phyloP scores from a whole-genome alignment of 192 early-diverging fungal species.

The Gaertneriomyces sp. region DNA sequence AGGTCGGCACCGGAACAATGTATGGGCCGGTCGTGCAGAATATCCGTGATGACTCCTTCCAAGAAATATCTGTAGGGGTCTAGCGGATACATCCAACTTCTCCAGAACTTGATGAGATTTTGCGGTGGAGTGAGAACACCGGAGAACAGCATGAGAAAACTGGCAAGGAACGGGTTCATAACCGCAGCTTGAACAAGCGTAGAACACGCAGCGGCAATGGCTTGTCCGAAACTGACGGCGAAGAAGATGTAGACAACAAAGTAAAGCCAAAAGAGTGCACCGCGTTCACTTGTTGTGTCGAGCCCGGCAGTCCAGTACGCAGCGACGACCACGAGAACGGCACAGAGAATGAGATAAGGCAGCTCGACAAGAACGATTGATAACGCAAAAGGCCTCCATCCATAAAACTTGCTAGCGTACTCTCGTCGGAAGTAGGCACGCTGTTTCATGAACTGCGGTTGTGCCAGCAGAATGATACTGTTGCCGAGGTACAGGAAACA shows the following conservation, averaged over 20 bases:
- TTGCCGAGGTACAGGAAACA: slow-evolving; percentile 51
- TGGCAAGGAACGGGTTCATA: slow-evolving; percentile 59
- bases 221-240: slow-evolving; percentile 56
- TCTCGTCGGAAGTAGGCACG: slow-evolving; percentile 60
- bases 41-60: slow-evolving; percentile 59
- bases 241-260: slow-evolving; percentile 54
- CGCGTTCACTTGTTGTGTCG: slow-evolving; percentile 40
- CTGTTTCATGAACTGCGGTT: slow-evolving; percentile 62
- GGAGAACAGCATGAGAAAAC: slow-evolving; percentile 57
- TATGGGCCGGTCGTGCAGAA: slow-evolving; percentile 48
- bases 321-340: slow-evolving; percentile 50
- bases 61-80: slow-evolving; percentile 59
- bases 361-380: slow-evolving; percentile 59
- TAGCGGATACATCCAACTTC: slow-evolving; percentile 62
- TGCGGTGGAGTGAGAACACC: slow-evolving; percentile 59
- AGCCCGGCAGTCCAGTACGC: slow-evolving; percentile 65
- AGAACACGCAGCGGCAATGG: slow-evolving; percentile 52
- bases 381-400: slow-evolving; percentile 60
- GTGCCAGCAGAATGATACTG: slow-evolving; percentile 57
- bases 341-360: slow-evolving; percentile 55
- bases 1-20: slow-evolving; percentile 43
- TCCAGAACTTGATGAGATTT: slow-evolving; percentile 61
- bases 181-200: slow-evolving; percentile 58
- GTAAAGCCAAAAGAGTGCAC: slow-evolving; percentile 59
- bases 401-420: slow-evolving; percentile 59